Evolutionary conservation across 1,284 basidiomycete genomes (phyloP), one percentile per base, ranked within the genome.

Genomic region (Uromyces viciae-fabae): DNA sequence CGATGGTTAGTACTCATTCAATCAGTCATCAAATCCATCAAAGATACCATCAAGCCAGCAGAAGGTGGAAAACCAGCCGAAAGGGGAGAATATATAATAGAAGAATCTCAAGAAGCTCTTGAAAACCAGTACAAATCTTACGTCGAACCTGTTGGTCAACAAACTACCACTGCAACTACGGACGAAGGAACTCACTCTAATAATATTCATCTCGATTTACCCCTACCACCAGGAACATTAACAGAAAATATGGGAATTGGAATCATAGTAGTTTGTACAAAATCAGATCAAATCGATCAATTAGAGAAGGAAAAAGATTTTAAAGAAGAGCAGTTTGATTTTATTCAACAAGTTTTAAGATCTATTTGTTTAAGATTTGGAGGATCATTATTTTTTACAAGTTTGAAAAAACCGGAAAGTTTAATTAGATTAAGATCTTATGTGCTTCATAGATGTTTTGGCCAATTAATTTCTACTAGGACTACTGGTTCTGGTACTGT

Each of bases 341-440:
- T 93, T 75, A 89, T 98, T 28, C 96, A 98, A 91, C 96, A 99
- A 85, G 91, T 94, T 31, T 88, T 99, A 75, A 90, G 96, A 40
- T 94, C 94, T 0, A 90, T 98, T 81, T 97, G 94, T 84, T 87
- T 98, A 73, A 93, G 94, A 86, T 97, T 94, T 95, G 97, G 97
- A 31, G 95, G 96, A 0, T 90, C 91, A 0, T 87, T 99, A 60
- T 96, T 98, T 86, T 98, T 95, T 85, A 95, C 94, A 0, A 94
- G 94, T 0, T 91, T 90, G 7, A 85, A 86, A 1, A 89, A 92
- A 68, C 93, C 95, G 2, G 85, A 89, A n/a, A 94, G 93, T 0
- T 89, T 95, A 72, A 90, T 91, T 76, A 88, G 91, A 1, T 88
- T 99, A 43, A 90, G 94, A n/a, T 91, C 94, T 82, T 95, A 98